Evolutionary conservation across 345 rosid species (phyloP).

Genomic region (Populus simonii): DNA sequence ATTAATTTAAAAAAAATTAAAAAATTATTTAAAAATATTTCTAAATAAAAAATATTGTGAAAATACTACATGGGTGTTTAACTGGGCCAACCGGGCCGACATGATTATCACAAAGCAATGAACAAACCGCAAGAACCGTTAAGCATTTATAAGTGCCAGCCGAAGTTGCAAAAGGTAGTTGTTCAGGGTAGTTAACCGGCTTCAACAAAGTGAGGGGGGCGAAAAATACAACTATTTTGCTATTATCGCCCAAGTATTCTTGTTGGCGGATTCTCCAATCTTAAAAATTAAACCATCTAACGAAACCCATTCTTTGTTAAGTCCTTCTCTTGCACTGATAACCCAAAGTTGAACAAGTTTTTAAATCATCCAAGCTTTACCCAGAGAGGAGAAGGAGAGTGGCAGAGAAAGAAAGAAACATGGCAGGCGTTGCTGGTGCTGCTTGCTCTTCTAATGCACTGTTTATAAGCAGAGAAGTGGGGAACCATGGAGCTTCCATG

Average conservation of each 20-base stretch:
- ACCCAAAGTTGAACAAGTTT: conserved; percentile 18
- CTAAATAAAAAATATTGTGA: too few species aligned
- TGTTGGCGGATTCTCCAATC: conserved; percentile 35
- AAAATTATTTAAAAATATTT: too few species aligned
- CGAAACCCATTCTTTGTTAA: conserved; percentile 16
- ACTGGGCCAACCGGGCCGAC: not conserved
- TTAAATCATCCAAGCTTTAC: not conserved
- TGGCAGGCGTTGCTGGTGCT: conserved; percentile 39
- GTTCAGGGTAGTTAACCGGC: conserved; percentile 32
- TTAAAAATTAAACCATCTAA: not conserved
- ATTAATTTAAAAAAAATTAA: too few species aligned
- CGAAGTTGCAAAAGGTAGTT: conserved; percentile 1
- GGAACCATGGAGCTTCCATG: conserved; percentile 28
- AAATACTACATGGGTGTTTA: too few species aligned
- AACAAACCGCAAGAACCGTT: not conserved
- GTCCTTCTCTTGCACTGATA: conserved; percentile 30
- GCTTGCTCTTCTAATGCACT: conserved; percentile 33
- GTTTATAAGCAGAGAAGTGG: conserved; percentile 27
- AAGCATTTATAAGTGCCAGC: conserved; percentile 1
- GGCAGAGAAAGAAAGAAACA: conserved; percentile 15
- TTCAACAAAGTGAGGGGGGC: conserved; percentile 14
- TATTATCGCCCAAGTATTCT: conserved; percentile 21
- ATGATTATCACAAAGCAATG: not conserved
- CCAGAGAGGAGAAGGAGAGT: not conserved
- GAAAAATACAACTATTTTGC: not conserved